A percentile compares a stretch with the other conserved stretches of the same genome.
These are phyloP conservation scores for Cryphonectria nitschkei DNA, from an alignment of 2,329 filamentous ascomycete genomes.

Conservation along the genomic window DNA sequence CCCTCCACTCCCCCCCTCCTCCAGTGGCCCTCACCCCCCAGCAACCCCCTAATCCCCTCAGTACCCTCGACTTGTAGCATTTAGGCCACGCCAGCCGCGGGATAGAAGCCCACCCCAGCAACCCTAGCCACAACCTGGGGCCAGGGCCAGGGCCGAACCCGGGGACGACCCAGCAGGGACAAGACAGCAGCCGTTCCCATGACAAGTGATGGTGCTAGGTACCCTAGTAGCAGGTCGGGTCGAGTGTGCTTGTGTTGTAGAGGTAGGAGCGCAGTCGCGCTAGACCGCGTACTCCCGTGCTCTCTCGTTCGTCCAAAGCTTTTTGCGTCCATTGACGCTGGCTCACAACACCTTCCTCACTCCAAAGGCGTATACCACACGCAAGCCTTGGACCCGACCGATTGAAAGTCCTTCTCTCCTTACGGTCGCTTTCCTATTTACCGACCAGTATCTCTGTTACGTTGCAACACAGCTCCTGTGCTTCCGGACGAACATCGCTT, in stretches of 20 bases:
- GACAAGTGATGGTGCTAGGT: neutral
- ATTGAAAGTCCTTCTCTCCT: neutral
- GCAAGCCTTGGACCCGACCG: neutral
- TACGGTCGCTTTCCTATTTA: neutral
- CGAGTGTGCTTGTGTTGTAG: too few relatives aligned
- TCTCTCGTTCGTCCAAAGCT: neutral
- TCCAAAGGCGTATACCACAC: neutral
- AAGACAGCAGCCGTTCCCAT: neutral
- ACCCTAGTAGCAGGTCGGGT: neutral
- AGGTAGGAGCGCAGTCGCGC: neutral
- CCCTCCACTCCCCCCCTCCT: neutral
- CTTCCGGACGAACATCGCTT: neutral
- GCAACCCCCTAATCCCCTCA: neutral
- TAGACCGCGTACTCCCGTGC: slow-evolving; percentile 6
- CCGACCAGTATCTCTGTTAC: neutral
- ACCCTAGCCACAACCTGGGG: neutral
- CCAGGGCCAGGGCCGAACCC: neutral
- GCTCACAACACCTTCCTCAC: neutral
- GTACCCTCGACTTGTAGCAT: neutral
- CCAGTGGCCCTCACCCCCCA: neutral
- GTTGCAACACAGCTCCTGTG: neutral
- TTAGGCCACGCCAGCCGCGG: neutral
- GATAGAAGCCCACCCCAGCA: neutral
- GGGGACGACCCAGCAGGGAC: neutral
- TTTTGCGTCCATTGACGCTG: neutral